Base-by-base conservation (phyloP, 768 basidiomycete genomes). In the Boletus barrowsii region DNA sequence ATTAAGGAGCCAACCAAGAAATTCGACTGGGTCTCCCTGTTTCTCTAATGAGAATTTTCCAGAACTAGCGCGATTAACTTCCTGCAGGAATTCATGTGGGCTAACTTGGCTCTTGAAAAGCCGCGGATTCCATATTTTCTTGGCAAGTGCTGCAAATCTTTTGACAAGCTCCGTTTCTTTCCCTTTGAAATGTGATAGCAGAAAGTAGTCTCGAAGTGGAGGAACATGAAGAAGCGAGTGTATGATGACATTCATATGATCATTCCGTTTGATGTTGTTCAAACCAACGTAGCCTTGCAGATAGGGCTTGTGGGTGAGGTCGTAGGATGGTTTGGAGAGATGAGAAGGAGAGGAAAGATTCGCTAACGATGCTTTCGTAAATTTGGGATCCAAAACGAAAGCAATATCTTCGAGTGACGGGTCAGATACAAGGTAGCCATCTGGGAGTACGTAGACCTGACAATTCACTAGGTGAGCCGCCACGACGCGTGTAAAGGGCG, bases 81-180 rank as follows among this genome's bases (percentile, higher is more conserved):
- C 97, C 72, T 99, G 97, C 52, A 99, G 74, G 69, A 98, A 94
- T 69, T 99, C 97, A 69, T 99, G 97, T n/a, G 97, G 97, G 61
- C 88, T 91, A 62, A 98, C 94, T 79, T 99, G 97, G 56, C 90
- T 88, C 72, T 99, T 99, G 83, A 99, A 99, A 52, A 96, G 74
- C 47, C 87, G 79, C 10, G 95, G 93, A 72, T 97, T 98, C 97
- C 97, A 99, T 37, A 98, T 67, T 72, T 98, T 94, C 71, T 93
- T 93, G 3, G 92, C 87, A 18, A 99, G 80, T 13, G 82, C 78
- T 17, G 91, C 86, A 63, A 98, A 92, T 22, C 97, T 86, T 64
- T 84, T 88, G 40, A 98, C 76, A 51, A 98, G 82, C 67, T 99
- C 97, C 8, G 91, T 76, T 57, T 90, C 83, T 67, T 90, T 91